Evolutionary conservation across 768 basidiomycete species (phyloP), one percentile per base, ranked within the genome.

Genomic region (Suillus brevipes): DNA sequence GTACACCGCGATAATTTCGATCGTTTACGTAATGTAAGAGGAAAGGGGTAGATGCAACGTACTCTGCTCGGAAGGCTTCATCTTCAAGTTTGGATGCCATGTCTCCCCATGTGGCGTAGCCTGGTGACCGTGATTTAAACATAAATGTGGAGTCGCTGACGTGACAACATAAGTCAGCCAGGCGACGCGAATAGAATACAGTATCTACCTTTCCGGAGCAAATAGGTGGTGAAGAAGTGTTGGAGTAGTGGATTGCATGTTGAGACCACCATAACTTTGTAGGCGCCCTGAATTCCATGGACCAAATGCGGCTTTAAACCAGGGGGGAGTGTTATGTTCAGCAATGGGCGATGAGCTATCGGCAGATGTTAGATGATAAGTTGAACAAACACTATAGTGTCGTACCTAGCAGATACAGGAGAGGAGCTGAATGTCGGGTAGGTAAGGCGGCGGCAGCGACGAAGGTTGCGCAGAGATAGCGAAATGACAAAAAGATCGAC

Each of bases 41-140:
- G 75, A 71, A 71, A 72, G 67, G 62, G 73, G 69, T 70, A 72
- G 66, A 73, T 65, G 71, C 66, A 70, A 91, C 94, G 77, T 80
- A 97, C 95, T 95, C 94, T 76, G 85, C 85, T 78, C 89, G 86
- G 77, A 89, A 91, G 14, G 79, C 78, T 69, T 94, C 90, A 66
- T 88, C 84, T 72, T 89, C 86, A 53, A 96, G 81, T 74, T 86
- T 87, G 67, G 78, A 78, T 16, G 92, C 94, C 52, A 89, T 77
- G 63, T 91, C 89, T 37, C 91, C 90, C 93, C 92, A 93, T 64
- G 81, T 77, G 62, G 85, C 82, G 72, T 91, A 91, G 37, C 84
- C 78, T 47, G 86, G 82, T 60, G 78, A 75, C 43, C 77, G 77
- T 60, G 75, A 69, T 69, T 69, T 78, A 45, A 77, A 76, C 1